Evolutionary conservation across 768 basidiomycete species (phyloP), one percentile per base, ranked within the genome.

Genomic region (Naganishia onofrii): DNA sequence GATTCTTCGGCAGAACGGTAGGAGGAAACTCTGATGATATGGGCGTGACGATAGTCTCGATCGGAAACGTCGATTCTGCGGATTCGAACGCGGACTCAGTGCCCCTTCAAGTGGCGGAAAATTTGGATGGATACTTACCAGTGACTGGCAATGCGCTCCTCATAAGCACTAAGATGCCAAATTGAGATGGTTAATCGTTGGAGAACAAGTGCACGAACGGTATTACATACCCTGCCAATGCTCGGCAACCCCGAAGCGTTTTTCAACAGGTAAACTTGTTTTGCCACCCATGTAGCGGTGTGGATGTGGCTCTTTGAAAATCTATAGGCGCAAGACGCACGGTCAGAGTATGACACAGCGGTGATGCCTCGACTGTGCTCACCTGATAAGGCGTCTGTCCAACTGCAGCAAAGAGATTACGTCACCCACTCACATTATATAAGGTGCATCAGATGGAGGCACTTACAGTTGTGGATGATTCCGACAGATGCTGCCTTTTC

Each of bases 401-500:
- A 23, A 70, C 60, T 63, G 42, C 1, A 36, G 34, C 6, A 23
- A n/a, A 12, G 15, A 44, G 38, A 42, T 5, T 28, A 8, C 13
- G 2, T 10, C 42, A 10, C 42, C 15, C 42, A 42, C 8, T 17
- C 42, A 17, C 7, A 42, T 42, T 42, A 15, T 10, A 15, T 2
- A 42, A 2, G 8, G 26, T n/a, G 29, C 5, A 32, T 8, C 10
- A 31, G 7, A 28, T n/a, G 6, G 26, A 9, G n/a, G 9, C 21
- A 31, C 60, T 44, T 44, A 63, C 60, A 97, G 72, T 95, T 95
- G 79, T 95, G 93, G 58, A 96, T 94, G 68, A 94, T 95, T 1
- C 93, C 93, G 23, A 94, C 90, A 8, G 92, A 92, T 0, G 94
- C 93, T 76, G 93, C 92, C 42, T 90, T 86, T 81, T 97, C 91